A percentile compares a stretch with the other conserved stretches of the same genome.
Conservation (phyloP, 805 yeast genomes). For the Myxozyma melibiosi region DNA sequence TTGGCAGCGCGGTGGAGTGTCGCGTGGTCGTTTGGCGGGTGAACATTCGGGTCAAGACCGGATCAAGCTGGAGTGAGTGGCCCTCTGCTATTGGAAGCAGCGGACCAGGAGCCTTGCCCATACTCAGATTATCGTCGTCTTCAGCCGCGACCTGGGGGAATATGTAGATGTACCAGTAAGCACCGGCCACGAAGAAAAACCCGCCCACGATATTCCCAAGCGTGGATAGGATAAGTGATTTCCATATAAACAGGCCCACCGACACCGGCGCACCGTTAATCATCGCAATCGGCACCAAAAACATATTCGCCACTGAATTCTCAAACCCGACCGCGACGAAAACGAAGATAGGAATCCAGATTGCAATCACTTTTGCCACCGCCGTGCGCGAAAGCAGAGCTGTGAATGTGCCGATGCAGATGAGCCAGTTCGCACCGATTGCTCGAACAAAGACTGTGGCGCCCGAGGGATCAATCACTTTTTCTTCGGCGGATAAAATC, state of each 20-base stretch:
- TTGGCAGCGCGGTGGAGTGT: neutral
- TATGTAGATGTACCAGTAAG: slow-evolving; percentile 75
- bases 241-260: slow-evolving; percentile 72
- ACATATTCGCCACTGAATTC: slow-evolving; percentile 85
- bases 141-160: slow-evolving; percentile 32
- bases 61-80: slow-evolving; percentile 2
- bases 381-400: slow-evolving; percentile 78
- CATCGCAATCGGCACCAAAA: slow-evolving; percentile 62
- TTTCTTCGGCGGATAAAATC: slow-evolving; percentile 24
- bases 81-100: slow-evolving; percentile 18
- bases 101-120: slow-evolving; percentile 9
- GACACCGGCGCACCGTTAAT: slow-evolving; percentile 66
- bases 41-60: slow-evolving; percentile 9
- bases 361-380: slow-evolving; percentile 69
- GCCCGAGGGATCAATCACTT: slow-evolving; percentile 22
- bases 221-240: slow-evolving; percentile 66
- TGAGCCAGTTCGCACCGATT: slow-evolving; percentile 76
- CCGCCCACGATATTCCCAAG: slow-evolving; percentile 86
- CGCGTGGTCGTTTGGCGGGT: slow-evolving; percentile 5
- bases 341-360: slow-evolving; percentile 70
- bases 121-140: slow-evolving; percentile 38
- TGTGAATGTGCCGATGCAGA: slow-evolving; percentile 71
- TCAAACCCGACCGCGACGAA: slow-evolving; percentile 79
- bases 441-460: slow-evolving; percentile 31
- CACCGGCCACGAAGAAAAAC: slow-evolving; percentile 57